Evolutionary conservation across 2,329 filamentous ascomycete species (phyloP), one percentile per base, ranked within the genome.

Genomic region (Colletotrichum sansevieriae): DNA sequence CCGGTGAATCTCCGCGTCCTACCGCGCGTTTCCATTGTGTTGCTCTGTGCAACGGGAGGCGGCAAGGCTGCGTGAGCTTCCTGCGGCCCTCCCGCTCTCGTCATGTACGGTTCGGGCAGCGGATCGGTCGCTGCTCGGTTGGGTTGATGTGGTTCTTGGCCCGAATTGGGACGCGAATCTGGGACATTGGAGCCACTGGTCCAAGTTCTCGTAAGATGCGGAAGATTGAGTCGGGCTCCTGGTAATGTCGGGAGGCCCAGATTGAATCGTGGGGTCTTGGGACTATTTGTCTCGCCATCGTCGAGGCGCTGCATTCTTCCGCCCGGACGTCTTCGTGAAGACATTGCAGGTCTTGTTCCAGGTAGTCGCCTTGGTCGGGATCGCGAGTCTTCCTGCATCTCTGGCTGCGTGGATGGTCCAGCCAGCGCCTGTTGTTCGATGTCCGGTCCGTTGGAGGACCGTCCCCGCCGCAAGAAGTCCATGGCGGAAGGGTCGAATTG

Each of bases 231-330:
- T 57, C 81, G 76, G 29, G 81, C 81, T 35, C 79, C 80, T 11
- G 83, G 79, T 25, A 84, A 71, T 35, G 76, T 74, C n/a, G 78
- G 76, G 62, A 80, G 72, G 4, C 77, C 76, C 3, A 83, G 73
- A 18, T 76, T 74, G 56, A 83, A 80, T 3, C 78, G 77, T 2
- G 84, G 83, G 1, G 83, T 82, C 73, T 88, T 88, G 39, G 84
- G 84, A 20, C 80, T 83, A 54, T 83, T 79, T 18, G 74, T 68
- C 29, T 77, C 77, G 22, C 75, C 71, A 15, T 71, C 71, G 5
- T 72, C 71, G 41, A 60, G 44, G 6, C 46, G 47, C 52, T 68
- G 67, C 56, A 54, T 55, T 22, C 57, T 59, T 41, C 54, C 52
- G 52, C 35, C 39, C 20, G 37, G 35, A 55, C 18, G 35, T 22